Evolutionary conservation across 768 basidiomycete species (phyloP).

Genomic region (Mycena galericulata): DNA sequence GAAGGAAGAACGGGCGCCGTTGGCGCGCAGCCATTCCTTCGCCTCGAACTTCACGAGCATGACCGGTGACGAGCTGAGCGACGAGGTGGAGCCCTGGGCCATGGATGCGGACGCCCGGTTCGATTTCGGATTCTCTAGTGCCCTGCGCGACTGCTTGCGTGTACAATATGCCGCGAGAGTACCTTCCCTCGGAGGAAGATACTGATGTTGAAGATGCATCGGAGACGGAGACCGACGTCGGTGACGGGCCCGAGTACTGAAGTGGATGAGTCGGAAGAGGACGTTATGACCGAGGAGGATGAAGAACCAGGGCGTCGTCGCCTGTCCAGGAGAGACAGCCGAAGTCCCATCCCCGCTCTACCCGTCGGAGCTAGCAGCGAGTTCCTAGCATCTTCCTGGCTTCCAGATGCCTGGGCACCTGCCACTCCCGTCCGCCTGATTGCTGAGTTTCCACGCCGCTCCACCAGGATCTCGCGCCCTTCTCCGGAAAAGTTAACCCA

Average conservation of each 20-base stretch:
- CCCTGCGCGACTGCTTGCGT: conserved; percentile 17
- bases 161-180: conserved; percentile 9
- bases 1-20: not conserved
- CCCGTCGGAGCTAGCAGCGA: not conserved
- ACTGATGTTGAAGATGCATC: not conserved
- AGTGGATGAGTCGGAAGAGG: not conserved
- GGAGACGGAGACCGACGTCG: not conserved
- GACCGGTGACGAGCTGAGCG: conserved; percentile 22
- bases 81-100: conserved; percentile 19
- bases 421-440: not conserved
- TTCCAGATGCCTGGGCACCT: not conserved
- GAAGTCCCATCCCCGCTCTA: too few relatives aligned
- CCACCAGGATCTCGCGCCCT: conserved; percentile 2
- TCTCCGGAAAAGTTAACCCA: not conserved
- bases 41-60: conserved; percentile 13
- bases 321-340: not conserved
- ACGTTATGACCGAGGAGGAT: too few relatives aligned
- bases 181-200: conserved; percentile 15
- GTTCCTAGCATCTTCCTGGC: not conserved
- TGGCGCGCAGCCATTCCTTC: not conserved
- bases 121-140: conserved; percentile 24
- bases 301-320: not conserved
- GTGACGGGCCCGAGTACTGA: not conserved
- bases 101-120: not conserved
- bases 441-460: not conserved